Conservation (phyloP, 257 asterid genomes). For the Solanum chilense region DNA sequence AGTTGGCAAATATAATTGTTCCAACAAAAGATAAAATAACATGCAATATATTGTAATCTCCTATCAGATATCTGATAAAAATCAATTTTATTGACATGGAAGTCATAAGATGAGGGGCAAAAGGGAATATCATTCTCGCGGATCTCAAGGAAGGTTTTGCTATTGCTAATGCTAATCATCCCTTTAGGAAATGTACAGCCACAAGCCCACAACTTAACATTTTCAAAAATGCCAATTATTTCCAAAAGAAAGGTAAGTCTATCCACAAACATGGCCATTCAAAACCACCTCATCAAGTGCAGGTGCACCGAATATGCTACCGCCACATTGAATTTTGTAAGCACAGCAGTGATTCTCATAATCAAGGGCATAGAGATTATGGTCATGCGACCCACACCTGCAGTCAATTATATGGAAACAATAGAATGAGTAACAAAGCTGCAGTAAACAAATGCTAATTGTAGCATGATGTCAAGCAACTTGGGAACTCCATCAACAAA, state of each 20-base stretch:
- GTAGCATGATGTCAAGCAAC: not conserved
- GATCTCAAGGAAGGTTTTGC: not conserved
- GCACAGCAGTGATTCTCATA: conserved; percentile 54
- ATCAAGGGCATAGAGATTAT: conserved; percentile 77
- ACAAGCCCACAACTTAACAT: not conserved
- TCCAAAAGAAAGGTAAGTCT: not conserved
- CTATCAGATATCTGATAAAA: not conserved
- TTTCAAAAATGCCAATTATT: not conserved
- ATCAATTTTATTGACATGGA: not conserved
- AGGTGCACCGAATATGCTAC: conserved; percentile 91
- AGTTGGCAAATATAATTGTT: not conserved
- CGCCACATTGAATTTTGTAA: conserved; percentile 63
- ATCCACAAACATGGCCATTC: not conserved
- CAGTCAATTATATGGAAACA: not conserved
- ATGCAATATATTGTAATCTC: not conserved
- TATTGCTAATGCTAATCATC: not conserved
- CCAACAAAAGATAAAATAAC: not conserved
- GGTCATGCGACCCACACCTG: conserved; percentile 99
- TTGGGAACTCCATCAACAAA: not conserved
- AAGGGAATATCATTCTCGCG: not conserved
- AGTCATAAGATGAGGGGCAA: not conserved
- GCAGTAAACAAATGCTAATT: not conserved
- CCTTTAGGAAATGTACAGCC: not conserved
- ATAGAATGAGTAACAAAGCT: not conserved
- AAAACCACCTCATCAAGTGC: conserved; percentile 63